Evolutionary conservation across 345 rosid genomes (phyloP), one percentile per base, ranked within the genome.

Genomic region (Melastoma malabathricum): DNA sequence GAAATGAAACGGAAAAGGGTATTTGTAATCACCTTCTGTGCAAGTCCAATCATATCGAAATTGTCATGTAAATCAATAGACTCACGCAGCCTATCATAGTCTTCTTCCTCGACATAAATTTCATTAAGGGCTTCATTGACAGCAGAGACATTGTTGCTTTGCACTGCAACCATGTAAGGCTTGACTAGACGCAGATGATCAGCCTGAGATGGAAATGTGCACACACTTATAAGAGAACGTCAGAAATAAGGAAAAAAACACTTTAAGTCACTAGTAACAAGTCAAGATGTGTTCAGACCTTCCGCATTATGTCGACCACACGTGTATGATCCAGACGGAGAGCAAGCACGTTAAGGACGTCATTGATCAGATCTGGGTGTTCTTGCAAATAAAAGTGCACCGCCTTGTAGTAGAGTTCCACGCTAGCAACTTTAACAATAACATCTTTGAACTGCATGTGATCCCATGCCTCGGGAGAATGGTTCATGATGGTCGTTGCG

Each of bases 401-500:
- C 3, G 96, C 96, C 75, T 89, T 89, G 59, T 89, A 89, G 70
- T 89, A 89, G 14, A 89, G 64, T 59, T 89, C 97, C 18, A 89
- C 97, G 70, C 83, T 89, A 1, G 94, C 96, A 73, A 89, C 90
- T 79, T 89, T 89, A 41, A 81, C 90, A 8, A 71, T 78, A 48
- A 86, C 81, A 56, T 89, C 97, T 68, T 86, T 89, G 64, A 85
- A 89, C 59, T 81, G 97, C 95, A 89, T 79, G 80, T 89, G 97
- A 59, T 89, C 97, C 97, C 97, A 89, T 15, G 97, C 95, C 70
- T 83, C 95, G 0, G 97, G 97, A 47, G 97, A 89, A 75, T 89
- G 97, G 63, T 89, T 85, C 97, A 89, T 89, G 48, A 89, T 78
- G 29, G 95, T 89, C 8, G 92, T 83, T 3, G 96, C 96, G 18